Conservation (phyloP, 352 stramenopile species). For the Pythium aristosporum region DNA sequence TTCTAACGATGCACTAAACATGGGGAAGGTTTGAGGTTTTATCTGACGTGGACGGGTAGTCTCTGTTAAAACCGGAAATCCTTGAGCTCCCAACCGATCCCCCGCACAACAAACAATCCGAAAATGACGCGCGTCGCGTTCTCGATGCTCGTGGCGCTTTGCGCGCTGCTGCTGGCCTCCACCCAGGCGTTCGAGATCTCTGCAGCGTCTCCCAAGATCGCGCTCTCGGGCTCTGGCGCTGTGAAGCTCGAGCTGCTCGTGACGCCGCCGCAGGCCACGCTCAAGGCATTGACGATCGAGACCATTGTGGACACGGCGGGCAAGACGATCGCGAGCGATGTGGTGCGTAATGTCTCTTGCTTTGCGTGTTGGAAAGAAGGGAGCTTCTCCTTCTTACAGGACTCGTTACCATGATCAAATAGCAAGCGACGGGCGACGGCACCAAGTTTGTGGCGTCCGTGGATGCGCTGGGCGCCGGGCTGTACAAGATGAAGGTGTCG, state of each 20-base stretch:
- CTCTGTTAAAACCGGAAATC: slow-evolving; percentile 18
- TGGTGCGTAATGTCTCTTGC: slow-evolving; percentile 36
- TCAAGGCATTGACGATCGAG: slow-evolving; percentile 61
- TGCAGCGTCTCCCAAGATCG: slow-evolving; percentile 45
- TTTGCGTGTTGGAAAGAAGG: not conserved
- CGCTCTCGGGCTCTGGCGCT: slow-evolving; percentile 33
- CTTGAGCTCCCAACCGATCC: not conserved
- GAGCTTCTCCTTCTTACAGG: not conserved
- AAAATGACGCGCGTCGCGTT: slow-evolving; percentile 31
- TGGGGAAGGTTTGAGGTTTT: slow-evolving; percentile 11
- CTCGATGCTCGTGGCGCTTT: slow-evolving; percentile 19
- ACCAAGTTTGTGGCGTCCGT: slow-evolving; percentile 56
- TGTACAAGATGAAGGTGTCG: slow-evolving; percentile 85
- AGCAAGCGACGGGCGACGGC: slow-evolving; percentile 68
- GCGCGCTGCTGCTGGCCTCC: slow-evolving; percentile 9
- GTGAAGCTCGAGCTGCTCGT: slow-evolving; percentile 56
- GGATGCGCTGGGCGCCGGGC: slow-evolving; percentile 42
- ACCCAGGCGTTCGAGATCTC: slow-evolving; percentile 37
- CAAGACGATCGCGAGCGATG: slow-evolving; percentile 46
- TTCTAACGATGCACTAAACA: not conserved
- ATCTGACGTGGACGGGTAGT: slow-evolving; percentile 5
- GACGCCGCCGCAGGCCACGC: slow-evolving; percentile 49
- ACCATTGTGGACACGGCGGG: slow-evolving; percentile 70
- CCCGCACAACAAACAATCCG: not conserved
- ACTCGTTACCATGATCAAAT: not conserved